Percentiles rank a stretch among this genome's conserved stretches.
phyloP scores from a whole-genome alignment of 1,284 basidiomycete genomes.

The Leccinum subrobustum region DNA sequence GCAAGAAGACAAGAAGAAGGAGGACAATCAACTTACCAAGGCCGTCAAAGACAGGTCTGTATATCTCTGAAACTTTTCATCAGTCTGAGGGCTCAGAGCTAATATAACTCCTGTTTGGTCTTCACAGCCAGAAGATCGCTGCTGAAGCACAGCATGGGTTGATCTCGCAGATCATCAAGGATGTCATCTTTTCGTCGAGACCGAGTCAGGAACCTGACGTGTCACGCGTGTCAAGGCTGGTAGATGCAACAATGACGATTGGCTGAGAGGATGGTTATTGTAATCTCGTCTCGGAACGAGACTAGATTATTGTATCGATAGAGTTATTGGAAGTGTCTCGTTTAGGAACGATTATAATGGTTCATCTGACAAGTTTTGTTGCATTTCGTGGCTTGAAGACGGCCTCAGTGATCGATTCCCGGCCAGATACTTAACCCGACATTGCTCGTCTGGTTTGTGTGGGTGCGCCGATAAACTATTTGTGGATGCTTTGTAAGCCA shows the following conservation, averaged over 20 bases:
- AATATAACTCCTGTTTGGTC: background rate
- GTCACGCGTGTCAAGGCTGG: constrained; percentile 31
- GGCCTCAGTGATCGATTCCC: background rate
- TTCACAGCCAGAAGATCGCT: constrained; percentile 74
- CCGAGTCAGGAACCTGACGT: constrained; percentile 37
- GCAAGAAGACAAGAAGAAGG: constrained; percentile 75
- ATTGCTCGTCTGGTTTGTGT: too few relatives aligned
- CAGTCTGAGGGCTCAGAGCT: background rate
- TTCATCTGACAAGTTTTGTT: background rate
- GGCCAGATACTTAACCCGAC: too few relatives aligned
- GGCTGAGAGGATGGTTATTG: constrained; percentile 13
- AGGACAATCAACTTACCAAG: constrained; percentile 76
- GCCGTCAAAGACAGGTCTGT: constrained; percentile 81
- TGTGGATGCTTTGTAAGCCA: background rate
- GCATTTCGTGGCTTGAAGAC: background rate
- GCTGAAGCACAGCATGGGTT: constrained; percentile 90
- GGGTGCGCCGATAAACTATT: too few relatives aligned
- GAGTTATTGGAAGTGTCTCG: background rate
- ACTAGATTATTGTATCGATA: constrained; percentile 8
- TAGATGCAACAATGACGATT: constrained; percentile 42
- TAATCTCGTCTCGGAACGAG: background rate
- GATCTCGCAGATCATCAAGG: constrained; percentile 87
- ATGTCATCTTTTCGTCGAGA: constrained; percentile 75
- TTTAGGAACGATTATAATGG: constrained; percentile 4
- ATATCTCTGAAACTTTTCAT: background rate